These are phyloP conservation scores for Linaria vulgaris DNA, from an alignment of 257 asterid genomes.

Conservation along the genomic window DNA sequence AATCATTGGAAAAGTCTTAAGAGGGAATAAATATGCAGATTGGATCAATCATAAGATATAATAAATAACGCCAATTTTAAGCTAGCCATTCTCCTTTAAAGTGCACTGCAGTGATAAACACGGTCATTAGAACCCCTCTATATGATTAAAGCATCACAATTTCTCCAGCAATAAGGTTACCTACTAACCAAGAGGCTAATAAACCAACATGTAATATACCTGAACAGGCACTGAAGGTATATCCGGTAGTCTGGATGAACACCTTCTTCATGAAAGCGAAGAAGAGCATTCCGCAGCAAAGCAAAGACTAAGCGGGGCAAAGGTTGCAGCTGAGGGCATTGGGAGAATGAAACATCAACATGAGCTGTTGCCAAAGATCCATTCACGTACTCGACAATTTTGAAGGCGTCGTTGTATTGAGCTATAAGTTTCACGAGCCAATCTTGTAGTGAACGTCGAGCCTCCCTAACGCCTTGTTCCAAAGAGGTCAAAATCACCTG, in stretches of 20 bases:
- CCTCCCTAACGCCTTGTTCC: constrained; percentile 97
- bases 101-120: constrained; percentile 10
- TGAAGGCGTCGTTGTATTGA: constrained; percentile 83
- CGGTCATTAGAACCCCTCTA: neutral
- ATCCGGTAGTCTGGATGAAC: constrained; percentile 97
- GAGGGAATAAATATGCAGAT: neutral
- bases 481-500: constrained; percentile 88
- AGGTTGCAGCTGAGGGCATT: constrained; percentile 90
- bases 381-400: constrained; percentile 60
- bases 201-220: constrained; percentile 42
- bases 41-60: neutral
- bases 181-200: neutral
- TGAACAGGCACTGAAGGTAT: constrained; percentile 95
- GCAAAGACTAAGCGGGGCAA: constrained; percentile 94
- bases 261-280: constrained; percentile 98
- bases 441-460: constrained; percentile 83
- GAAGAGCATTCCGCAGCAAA: constrained; percentile 88
- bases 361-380: constrained; percentile 53
- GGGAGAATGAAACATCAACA: constrained; percentile 83
- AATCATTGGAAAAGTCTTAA: constrained; percentile 1
- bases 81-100: neutral
- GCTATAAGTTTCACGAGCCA: constrained; percentile 97
- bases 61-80: too few species aligned
- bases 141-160: neutral
- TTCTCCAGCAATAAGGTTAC: constrained; percentile 3